A percentile compares a stretch with the other conserved stretches of the same genome.
These are phyloP conservation scores for Leccinum boreale DNA, from an alignment of 768 basidiomycete species.

Conservation along the genomic window DNA sequence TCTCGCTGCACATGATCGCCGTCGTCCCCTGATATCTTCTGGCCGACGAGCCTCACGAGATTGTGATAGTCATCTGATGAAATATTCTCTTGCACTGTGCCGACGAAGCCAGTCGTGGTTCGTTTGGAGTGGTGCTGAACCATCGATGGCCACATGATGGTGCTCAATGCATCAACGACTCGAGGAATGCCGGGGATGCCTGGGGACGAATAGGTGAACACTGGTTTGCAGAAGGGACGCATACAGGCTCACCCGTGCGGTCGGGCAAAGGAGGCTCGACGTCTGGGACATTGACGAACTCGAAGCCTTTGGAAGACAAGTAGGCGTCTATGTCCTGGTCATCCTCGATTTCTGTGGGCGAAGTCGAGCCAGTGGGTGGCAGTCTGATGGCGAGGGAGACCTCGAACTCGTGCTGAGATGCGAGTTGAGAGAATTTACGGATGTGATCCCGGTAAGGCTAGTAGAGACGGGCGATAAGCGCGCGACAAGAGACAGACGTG, in stretches of 20 bases:
- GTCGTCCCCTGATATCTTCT: conserved; percentile 23
- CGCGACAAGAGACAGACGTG: neutral
- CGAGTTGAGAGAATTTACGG: conserved; percentile 43
- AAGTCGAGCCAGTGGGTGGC: conserved; percentile 17
- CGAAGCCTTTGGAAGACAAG: conserved; percentile 68
- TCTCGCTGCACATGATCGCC: conserved; percentile 43
- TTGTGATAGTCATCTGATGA: conserved; percentile 20
- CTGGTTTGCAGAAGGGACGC: neutral
- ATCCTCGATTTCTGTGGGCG: conserved; percentile 36
- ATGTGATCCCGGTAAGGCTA: conserved; percentile 62
- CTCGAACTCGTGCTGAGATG: conserved; percentile 59
- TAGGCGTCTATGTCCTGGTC: conserved; percentile 62
- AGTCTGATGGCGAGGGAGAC: conserved; percentile 69
- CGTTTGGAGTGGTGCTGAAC: conserved; percentile 23
- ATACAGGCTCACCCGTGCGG: conserved; percentile 14
- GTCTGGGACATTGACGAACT: conserved; percentile 56
- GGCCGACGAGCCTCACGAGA: conserved; percentile 20
- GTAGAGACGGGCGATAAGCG: conserved; percentile 25
- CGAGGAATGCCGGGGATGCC: conserved; percentile 59
- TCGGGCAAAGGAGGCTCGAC: conserved; percentile 5
- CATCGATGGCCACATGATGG: conserved; percentile 89
- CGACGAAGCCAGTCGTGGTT: neutral
- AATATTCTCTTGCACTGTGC: neutral
- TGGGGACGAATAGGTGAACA: conserved; percentile 17
- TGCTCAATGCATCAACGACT: conserved; percentile 75